Base-by-base conservation (phyloP, 371 early-diverging fungal species). In the Conidiobolus incongruus region DNA sequence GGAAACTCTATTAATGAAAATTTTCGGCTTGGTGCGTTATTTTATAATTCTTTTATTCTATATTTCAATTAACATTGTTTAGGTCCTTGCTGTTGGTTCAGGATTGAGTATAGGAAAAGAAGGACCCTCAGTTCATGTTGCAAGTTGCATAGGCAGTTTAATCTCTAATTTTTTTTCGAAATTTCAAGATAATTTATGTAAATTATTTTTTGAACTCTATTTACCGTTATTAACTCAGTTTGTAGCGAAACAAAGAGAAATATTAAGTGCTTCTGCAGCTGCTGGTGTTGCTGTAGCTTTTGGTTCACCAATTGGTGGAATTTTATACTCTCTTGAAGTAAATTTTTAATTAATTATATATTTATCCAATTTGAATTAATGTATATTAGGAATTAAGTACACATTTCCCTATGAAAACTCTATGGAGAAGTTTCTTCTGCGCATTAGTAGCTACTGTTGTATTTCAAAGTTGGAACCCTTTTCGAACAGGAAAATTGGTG, bases 281-380 rank as follows among this genome's bases (percentile, higher is more conserved):
- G 91, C 97, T 0, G 97, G 97, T 34, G 84, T 93, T 11, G 77
- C 86, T 13, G 87, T 88, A 21, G 85, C 82, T 19, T 96, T 96
- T 62, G 97, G 93, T 10, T 81, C 92, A 0, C 97, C 97, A 0
- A 82, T 90, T 37, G 93, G 95, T 16, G 97, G 97, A 15, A 92
- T 96, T 3, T 53, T 96, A 20, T 93, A 93, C 58, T 77, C 84
- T n/a, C 65, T 94, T 11, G 97, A 96, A 44, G 55, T 55, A 49
- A 23, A 17, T 13, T 32, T 21, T 6, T 26, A n/a, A 12, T 28
- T 19, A 22, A 26, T 15, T 28, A 15, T n/a, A 12, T 37, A 21
- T 21, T 44, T 13, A 15, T 16, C 22, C 15, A 28, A 23, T 47
- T 22, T 35, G 26, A 17, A 10, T 6, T 20, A 21, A 6, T 15